phyloP scores from a whole-genome alignment of 106 monocot species.

The Hemerocallis citrina region DNA sequence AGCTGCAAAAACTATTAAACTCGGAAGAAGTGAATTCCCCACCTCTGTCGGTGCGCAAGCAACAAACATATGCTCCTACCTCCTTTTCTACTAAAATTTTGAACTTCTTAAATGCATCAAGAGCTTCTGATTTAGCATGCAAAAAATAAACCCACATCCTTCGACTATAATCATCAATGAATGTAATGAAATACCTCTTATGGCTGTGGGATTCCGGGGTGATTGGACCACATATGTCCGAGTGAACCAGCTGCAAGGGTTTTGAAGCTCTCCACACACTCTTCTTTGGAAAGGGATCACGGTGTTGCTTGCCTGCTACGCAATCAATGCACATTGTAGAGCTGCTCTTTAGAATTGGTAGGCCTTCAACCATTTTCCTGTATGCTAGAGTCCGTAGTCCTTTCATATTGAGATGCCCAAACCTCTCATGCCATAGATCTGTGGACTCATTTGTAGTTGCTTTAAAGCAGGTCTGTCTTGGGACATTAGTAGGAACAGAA shows the following conservation, averaged over 20 bases:
- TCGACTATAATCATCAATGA: conserved; percentile 11
- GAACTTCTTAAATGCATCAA: background rate
- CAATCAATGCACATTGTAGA: background rate
- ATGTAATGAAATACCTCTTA: conserved; percentile 4
- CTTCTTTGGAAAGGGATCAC: background rate
- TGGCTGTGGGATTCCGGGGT: background rate
- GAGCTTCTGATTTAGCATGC: background rate
- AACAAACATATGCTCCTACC: background rate
- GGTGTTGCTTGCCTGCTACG: background rate
- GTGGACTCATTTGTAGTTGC: no score
- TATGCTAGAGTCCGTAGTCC: background rate
- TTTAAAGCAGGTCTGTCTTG: no score
- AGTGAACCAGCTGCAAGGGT: background rate
- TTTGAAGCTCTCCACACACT: background rate
- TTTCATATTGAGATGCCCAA: background rate
- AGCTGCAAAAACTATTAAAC: background rate
- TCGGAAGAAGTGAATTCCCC: background rate
- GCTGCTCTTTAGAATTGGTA: background rate
- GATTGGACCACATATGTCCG: background rate
- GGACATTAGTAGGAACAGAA: no score
- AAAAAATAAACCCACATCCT: conserved; percentile 6
- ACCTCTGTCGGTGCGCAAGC: background rate
- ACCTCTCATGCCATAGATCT: background rate
- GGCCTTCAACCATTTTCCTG: background rate
- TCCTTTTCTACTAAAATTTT: conserved; percentile 2